These are phyloP conservation scores for Vaccinium corymbosum DNA, from an alignment of 148 eudicot genomes.

Conservation along the genomic window DNA sequence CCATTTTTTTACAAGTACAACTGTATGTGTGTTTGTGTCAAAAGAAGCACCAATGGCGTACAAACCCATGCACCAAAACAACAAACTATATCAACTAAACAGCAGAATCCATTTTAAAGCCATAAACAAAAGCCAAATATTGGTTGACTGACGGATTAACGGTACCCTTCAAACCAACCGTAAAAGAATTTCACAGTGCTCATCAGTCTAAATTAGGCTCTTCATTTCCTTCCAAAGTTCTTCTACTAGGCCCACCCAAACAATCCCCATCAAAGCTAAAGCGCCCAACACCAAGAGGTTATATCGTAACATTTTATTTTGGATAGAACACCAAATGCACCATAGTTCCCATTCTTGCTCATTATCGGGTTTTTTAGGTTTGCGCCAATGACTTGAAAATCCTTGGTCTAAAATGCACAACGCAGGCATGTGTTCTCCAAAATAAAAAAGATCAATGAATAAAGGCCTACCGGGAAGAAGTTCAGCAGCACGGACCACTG, in stretches of 20 bases:
- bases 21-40: neutral
- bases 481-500: constrained; percentile 86
- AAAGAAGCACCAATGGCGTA: neutral
- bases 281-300: neutral
- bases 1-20: neutral
- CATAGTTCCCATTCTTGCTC: neutral
- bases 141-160: neutral
- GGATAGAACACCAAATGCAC: neutral
- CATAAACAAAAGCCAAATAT: neutral
- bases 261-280: neutral
- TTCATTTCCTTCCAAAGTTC: neutral
- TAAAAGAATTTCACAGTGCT: neutral
- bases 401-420: neutral
- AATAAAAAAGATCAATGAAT: neutral
- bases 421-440: neutral
- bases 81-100: neutral
- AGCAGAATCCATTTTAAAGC: neutral
- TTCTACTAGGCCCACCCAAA: neutral
- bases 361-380: neutral
- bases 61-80: neutral
- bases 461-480: constrained; percentile 80
- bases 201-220: neutral
- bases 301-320: neutral
- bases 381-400: neutral
- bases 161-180: neutral